phyloP scores from a whole-genome alignment of 257 asterid species.

The Salvia hispanica region DNA sequence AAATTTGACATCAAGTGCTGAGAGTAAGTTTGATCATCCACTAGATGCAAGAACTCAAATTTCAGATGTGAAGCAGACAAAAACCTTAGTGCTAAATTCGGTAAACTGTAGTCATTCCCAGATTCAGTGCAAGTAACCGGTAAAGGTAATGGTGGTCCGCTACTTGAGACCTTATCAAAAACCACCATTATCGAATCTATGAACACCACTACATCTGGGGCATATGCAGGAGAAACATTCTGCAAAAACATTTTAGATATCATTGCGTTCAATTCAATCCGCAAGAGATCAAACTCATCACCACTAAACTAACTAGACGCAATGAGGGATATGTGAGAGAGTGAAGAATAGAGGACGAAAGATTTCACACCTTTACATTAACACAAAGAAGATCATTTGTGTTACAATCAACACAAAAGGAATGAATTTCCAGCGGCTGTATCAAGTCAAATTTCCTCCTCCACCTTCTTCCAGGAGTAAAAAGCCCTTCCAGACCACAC shows the following conservation, averaged over 20 bases:
- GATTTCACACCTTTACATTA: conserved; percentile 66
- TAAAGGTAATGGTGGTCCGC: conserved; percentile 63
- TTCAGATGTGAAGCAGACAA: conserved; percentile 18
- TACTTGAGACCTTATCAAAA: conserved; percentile 76
- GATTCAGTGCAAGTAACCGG: conserved; percentile 85
- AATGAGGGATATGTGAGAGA: not conserved
- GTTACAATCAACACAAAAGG: conserved; percentile 78
- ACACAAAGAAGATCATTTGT: conserved; percentile 89
- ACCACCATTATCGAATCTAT: conserved; percentile 82
- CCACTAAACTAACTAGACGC: conserved; percentile 12
- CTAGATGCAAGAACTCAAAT: not conserved
- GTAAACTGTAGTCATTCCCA: conserved; percentile 74
- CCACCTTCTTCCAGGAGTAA: conserved; percentile 91
- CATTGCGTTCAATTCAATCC: conserved; percentile 7
- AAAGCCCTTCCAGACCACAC: conserved; percentile 96
- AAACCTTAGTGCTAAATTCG: conserved; percentile 91
- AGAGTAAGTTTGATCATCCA: not conserved
- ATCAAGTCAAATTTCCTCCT: conserved; percentile 86
- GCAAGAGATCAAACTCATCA: not conserved
- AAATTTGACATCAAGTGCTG: conserved; percentile 30
- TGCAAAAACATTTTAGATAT: conserved; percentile 43
- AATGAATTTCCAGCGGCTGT: conserved; percentile 79
- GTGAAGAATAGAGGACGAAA: conserved; percentile 1
- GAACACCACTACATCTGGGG: conserved; percentile 72
- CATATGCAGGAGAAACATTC: conserved; percentile 79